Evolutionary conservation across 805 yeast genomes (phyloP).

Genomic region (Jamesozyma gamospora): DNA sequence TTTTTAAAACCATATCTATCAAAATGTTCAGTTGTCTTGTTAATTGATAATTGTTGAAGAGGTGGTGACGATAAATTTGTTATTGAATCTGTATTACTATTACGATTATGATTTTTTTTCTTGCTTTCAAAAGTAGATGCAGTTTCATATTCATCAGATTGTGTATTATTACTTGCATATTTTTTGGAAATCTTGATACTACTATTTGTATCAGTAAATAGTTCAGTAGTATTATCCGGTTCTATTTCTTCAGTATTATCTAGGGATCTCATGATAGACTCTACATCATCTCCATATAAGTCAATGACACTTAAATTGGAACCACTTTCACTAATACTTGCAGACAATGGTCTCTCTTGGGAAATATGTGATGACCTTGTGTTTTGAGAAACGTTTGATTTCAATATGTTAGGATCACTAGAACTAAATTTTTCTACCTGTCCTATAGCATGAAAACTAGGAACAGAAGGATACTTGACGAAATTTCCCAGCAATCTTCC

Average conservation of each 20-base stretch:
- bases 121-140: neutral
- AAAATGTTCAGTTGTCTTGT: constrained; percentile 19
- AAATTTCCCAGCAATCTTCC: neutral
- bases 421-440: constrained; percentile 3
- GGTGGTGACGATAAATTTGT: no score
- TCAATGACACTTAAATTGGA: constrained; percentile 31
- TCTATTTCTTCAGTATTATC: constrained; percentile 3
- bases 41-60: neutral
- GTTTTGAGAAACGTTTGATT: neutral
- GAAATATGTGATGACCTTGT: neutral
- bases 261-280: neutral
- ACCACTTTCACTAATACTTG: constrained; percentile 9
- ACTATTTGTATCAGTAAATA: no score
- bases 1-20: constrained; percentile 89
- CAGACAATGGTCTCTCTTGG: neutral
- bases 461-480: constrained; percentile 16
- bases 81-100: neutral
- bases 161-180: neutral
- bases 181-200: no score
- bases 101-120: neutral
- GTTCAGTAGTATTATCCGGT: no score
- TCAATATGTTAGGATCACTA: constrained; percentile 8
- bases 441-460: constrained; percentile 11
- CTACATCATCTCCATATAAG: constrained; percentile 28
- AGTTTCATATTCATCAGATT: neutral